Base-by-base conservation (phyloP, 2,329 filamentous ascomycete species). In the Hymenoscyphus linearis region DNA sequence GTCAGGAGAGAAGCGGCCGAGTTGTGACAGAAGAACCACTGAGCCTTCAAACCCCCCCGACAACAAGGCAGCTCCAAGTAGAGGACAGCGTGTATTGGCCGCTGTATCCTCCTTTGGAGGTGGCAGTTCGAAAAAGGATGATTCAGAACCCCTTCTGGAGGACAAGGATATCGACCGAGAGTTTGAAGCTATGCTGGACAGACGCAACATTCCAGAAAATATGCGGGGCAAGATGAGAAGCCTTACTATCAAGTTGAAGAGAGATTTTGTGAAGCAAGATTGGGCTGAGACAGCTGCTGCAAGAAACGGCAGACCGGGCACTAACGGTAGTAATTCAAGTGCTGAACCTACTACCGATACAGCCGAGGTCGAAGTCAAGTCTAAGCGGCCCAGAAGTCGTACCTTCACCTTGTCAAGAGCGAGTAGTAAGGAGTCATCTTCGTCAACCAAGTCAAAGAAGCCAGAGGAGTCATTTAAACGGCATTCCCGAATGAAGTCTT, bases 151-250 rank as follows among this genome's bases (percentile, higher is more conserved):
- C 50, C 44, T 66, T 5, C 59, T 85, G 34, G 77, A 82, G 60
- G 77, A 79, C n/a, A 77, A 79, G 67, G 78, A 85, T 64, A 81
- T 86, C 47, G 78, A 83, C 64, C 76, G 75, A 61, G 82, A 85
- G 64, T 79, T 85, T 55, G 84, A 87, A 68, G 84, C 82, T 2
- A 81, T 85, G 75, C 74, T 96, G 75, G 91, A 96, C 73, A 86
- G 93, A 18, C 85, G 93, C 65, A 96, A 98, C 70, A 96, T 98
- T 59, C 93, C 93, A 2, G 90, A 96, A 71, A 90, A 96, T 66
- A 92, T 96, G 80, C 84, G 93, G 60, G 91, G 93, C 74, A 96
- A 96, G 77, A 97, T 99, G 92, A 85, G 93, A 53, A 93, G 87
- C 60, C 79, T 99, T 63, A 91, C 90, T 65, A 83, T 91, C 66